Evolutionary conservation across 768 basidiomycete species (phyloP), one percentile per base, ranked within the genome.

Genomic region (Albatrellus ellisii): DNA sequence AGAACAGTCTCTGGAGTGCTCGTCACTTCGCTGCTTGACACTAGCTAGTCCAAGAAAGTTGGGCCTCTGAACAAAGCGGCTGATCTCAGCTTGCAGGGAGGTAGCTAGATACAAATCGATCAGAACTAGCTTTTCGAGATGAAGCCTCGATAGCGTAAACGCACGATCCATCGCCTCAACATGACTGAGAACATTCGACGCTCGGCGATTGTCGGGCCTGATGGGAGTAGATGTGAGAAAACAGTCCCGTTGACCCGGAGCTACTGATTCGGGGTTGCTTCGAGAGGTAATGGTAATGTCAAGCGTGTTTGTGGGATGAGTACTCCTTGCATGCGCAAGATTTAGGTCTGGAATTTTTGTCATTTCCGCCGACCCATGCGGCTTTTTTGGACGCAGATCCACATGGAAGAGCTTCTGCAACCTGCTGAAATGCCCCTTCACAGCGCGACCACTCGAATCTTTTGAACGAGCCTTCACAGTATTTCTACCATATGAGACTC

Each of bases 341-440:
- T 32, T 18, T 32, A 32, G 14, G 8, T 32, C 31, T 32, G 27
- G 36, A 24, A 47, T 40, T 2, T 29, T 17, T 1, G 36, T 35
- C 32, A 36, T 39, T 6, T 42, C 46, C 21, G 21, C 12, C 21
- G 28, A 8, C 18, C 24, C 18, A 24, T 41, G 36, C 24, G 21
- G n/a, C 10, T 26, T 21, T 20, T 3, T 20, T 17, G 5, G 36
- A 26, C n/a, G 31, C 22, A 51, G 36, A 36, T 27, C 33, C 21
- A 42, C 42, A 27, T 45, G 41, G 10, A 51, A 40, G 34, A 51
- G 40, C 18, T 45, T 47, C 15, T 46, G 38, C 22, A 41, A 36
- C 22, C 42, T 44, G n/a, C 50, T 47, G 14, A 51, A 51, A 39
- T 51, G 50, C 15, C 39, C 41, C 39, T 49, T 51, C 26, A 49